Base-by-base conservation (phyloP, 305 asterid genomes). In the Plantago coronopus region DNA sequence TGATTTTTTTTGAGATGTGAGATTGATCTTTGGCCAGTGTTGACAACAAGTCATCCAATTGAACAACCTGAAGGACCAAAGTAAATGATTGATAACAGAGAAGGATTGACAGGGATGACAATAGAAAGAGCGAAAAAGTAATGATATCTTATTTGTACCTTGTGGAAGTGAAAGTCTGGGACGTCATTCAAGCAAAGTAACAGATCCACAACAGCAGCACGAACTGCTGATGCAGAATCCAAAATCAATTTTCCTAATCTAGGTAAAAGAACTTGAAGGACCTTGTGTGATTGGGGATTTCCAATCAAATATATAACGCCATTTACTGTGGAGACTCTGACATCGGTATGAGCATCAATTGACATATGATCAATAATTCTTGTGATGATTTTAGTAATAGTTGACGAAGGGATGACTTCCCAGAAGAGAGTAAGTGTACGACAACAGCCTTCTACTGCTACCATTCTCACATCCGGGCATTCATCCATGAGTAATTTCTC, bases 371-470 rank as follows among this genome's bases (percentile, higher is more conserved):
- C 96, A 69, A 87, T 80, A 16, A 85, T 76, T 69, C 61, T 89
- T 59, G 89, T 81, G 49, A 93, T 80, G 53, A 75, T 69, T 81
- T 87, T 93, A 42, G 88, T 86, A 62, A 93, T 93, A 57, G 77
- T 74, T 51, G 86, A 70, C 65, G 99, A 82, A 54, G 97, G 95
- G 69, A 93, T 84, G 74, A 93, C 72, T 81, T 93, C 99, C 99
- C 99, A 93, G 47, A 86, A 93, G 83, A 76, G 63, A 81, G 76
- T 80, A 60, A 93, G 99, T 63, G 76, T 76, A 12, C 97, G 95
- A 68, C 95, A 87, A 78, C 86, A 76, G 74, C 99, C 99, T 83
- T 93, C 99, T 72, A 93, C 97, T 25, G 99, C 97, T 50, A 87
- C 89, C 68, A 79, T 84, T 72, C 99, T 80, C 65, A 93, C 87